These are phyloP conservation scores for Trichoderma oligosporum DNA, from an alignment of 2,329 filamentous ascomycete species.

Conservation along the genomic window DNA sequence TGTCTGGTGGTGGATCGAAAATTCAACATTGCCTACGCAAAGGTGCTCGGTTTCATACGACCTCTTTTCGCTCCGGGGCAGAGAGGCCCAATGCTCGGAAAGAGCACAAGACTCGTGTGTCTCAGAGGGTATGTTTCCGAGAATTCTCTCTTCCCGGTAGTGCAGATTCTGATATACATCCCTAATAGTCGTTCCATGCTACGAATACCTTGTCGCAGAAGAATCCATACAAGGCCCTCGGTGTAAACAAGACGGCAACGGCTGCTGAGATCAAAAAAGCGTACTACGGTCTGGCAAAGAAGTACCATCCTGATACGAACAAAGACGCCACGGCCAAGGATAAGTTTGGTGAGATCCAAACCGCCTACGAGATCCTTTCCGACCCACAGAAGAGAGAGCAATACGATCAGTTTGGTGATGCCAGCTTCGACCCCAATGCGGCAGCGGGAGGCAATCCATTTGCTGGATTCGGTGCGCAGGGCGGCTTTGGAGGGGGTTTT, in stretches of 20 bases:
- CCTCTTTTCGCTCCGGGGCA: constrained; percentile 25
- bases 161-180: constrained; percentile 1
- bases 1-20: constrained; percentile 37
- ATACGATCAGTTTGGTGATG: constrained; percentile 84
- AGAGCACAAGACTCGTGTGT: constrained; percentile 21
- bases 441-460: constrained; percentile 62
- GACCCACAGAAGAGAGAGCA: constrained; percentile 91
- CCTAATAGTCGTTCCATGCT: constrained; percentile 55
- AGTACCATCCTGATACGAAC: constrained; percentile 97
- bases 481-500: constrained; percentile 70
- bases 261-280: constrained; percentile 93
- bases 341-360: constrained; percentile 87
- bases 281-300: constrained; percentile 96
- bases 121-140: constrained; percentile 29
- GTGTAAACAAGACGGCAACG: constrained; percentile 77
- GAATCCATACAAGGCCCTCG: constrained; percentile 84
- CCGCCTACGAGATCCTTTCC: constrained; percentile 88
- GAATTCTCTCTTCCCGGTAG: not conserved
- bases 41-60: constrained; percentile 35
- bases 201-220: constrained; percentile 54
- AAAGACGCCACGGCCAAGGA: constrained; percentile 93
- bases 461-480: constrained; percentile 52
- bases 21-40: constrained; percentile 41
- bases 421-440: constrained; percentile 77
- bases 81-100: constrained; percentile 24